phyloP scores from a whole-genome alignment of 169 alveolate species.

The Cryptosporidium meleagridis region DNA sequence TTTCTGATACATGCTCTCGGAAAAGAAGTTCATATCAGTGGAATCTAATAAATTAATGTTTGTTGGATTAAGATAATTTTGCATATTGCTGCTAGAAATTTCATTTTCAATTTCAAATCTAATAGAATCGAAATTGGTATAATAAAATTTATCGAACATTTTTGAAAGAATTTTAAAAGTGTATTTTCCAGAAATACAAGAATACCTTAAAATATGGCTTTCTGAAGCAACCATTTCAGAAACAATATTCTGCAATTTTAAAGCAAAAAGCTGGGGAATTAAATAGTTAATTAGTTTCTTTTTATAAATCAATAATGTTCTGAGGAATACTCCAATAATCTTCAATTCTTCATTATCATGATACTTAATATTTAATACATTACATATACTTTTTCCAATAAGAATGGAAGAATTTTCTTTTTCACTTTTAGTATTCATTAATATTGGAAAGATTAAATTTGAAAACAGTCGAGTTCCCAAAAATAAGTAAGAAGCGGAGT shows the following conservation, averaged over 20 bases:
- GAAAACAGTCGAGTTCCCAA: conserved; percentile 38
- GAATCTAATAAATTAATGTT: background rate
- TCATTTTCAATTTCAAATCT: background rate
- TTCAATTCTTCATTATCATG: background rate
- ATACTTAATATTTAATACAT: background rate
- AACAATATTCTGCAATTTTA: background rate
- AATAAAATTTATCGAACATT: conserved; percentile 5
- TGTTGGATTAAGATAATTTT: background rate
- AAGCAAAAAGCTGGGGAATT: background rate
- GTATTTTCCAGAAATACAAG: conserved; percentile 19
- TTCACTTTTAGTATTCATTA: background rate
- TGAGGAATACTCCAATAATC: conserved; percentile 25
- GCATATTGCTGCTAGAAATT: background rate
- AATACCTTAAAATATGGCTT: background rate
- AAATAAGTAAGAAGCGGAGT: conserved; percentile 6
- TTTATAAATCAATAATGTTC: conserved; percentile 5
- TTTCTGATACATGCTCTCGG: background rate
- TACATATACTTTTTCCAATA: conserved; percentile 8
- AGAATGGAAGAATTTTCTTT: background rate
- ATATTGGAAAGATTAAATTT: conserved; percentile 8
- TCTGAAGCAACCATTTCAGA: conserved; percentile 24
- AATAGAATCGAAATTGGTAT: background rate
- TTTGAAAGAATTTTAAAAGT: background rate
- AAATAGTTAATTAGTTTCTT: background rate
- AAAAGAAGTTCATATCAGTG: background rate